Evolutionary conservation across 169 alveolate species (phyloP).

Genomic region (Plasmodium ovale): DNA sequence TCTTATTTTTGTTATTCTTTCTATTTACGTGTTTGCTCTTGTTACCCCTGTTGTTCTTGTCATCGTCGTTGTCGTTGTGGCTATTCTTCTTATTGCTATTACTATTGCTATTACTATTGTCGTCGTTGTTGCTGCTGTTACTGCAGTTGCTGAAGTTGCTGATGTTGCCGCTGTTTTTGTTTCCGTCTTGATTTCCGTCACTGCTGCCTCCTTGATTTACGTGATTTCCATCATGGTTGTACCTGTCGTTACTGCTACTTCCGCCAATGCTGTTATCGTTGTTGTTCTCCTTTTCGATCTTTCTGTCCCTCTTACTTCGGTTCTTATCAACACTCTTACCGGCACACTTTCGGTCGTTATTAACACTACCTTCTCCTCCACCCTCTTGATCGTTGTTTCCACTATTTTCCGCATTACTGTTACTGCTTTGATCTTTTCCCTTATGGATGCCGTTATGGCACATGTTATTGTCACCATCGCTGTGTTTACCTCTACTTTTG

Average conservation of each 20-base stretch:
- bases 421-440: not conserved
- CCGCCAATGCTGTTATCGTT: no score
- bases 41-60: conserved; percentile 3
- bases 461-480: not conserved
- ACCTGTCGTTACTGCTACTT: no score
- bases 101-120: not conserved
- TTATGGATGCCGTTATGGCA: not conserved
- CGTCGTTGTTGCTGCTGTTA: not conserved
- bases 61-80: not conserved
- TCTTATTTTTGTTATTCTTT: conserved; percentile 18
- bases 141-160: not conserved
- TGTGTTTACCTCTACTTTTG: not conserved
- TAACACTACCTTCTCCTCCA: no score
- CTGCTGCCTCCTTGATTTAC: no score
- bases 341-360: no score
- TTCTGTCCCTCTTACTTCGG: no score
- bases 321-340: no score
- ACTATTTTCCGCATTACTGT: not conserved
- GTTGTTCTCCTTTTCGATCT: no score
- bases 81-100: not conserved
- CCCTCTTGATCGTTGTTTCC: not conserved
- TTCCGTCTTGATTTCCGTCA: not conserved
- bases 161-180: not conserved
- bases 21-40: conserved; percentile 11
- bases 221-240: no score